A percentile compares a stretch with the other conserved stretches of the same genome.
These are phyloP conservation scores for Scleromitrula shiraiana DNA, from an alignment of 2,329 filamentous ascomycete species.

Conservation along the genomic window DNA sequence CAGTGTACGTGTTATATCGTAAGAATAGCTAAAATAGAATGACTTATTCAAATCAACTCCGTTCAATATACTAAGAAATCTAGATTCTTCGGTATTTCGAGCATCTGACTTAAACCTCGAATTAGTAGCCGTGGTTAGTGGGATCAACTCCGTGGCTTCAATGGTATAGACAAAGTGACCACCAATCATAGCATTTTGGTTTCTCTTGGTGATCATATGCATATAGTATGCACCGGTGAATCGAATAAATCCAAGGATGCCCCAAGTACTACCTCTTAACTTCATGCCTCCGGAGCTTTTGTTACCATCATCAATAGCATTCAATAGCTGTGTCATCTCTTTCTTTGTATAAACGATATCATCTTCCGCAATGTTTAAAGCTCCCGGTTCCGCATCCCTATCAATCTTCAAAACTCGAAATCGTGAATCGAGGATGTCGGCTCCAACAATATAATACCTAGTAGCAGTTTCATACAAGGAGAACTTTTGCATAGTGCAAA, in stretches of 20 bases:
- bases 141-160: conserved; percentile 85
- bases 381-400: conserved; percentile 69
- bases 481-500: conserved; percentile 81
- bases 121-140: conserved; percentile 63
- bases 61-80: conserved; percentile 81
- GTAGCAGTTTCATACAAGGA: conserved; percentile 94
- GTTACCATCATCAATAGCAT: conserved; percentile 93
- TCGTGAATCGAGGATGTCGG: conserved; percentile 78
- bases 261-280: conserved; percentile 86
- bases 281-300: conserved; percentile 83
- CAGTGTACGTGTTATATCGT: conserved; percentile 86
- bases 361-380: conserved; percentile 83
- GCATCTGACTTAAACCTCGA: conserved; percentile 65
- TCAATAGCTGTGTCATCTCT: conserved; percentile 88
- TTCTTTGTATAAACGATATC: conserved; percentile 88
- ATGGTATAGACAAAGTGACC: conserved; percentile 95
- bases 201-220: conserved; percentile 91
- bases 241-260: conserved; percentile 85
- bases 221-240: conserved; percentile 98
- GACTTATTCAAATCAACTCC: conserved; percentile 84
- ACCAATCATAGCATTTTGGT: conserved; percentile 90
- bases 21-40: conserved; percentile 98
- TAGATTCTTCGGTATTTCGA: conserved; percentile 75
- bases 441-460: conserved; percentile 88
- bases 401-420: conserved; percentile 95